Conservation (phyloP, 768 basidiomycete genomes). For the Rhizopogon roseolus region DNA sequence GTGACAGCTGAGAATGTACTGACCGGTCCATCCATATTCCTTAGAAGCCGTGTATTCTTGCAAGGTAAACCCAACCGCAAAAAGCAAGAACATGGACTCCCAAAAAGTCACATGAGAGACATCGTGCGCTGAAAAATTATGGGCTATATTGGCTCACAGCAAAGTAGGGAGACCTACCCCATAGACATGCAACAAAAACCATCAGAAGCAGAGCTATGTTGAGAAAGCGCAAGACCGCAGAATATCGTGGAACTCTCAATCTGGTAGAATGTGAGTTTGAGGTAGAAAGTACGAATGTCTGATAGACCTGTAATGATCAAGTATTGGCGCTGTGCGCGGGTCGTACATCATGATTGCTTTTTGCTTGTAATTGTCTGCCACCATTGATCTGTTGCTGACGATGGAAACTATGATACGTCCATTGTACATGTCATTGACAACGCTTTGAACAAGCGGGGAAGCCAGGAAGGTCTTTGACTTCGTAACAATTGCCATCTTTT, state of each 20-base stretch:
- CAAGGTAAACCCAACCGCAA: constrained; percentile 72
- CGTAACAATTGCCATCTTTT: constrained; percentile 84
- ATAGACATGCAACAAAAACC: constrained; percentile 70
- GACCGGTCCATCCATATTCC: constrained; percentile 86
- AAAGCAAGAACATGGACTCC: constrained; percentile 72
- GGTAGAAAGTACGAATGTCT: not conserved
- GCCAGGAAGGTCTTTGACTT: constrained; percentile 81
- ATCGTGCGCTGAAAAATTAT: constrained; percentile 47
- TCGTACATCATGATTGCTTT: constrained; percentile 72
- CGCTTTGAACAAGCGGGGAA: constrained; percentile 77
- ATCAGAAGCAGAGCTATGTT: constrained; percentile 67
- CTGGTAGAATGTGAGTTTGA: constrained; percentile 28
- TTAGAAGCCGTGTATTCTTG: constrained; percentile 86
- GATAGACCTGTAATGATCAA: constrained; percentile 76
- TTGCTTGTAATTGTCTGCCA: constrained; percentile 88
- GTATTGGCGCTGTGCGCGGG: constrained; percentile 57
- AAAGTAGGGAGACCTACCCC: constrained; percentile 43
- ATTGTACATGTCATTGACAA: constrained; percentile 82
- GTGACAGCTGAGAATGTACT: constrained; percentile 27
- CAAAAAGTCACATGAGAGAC: constrained; percentile 45
- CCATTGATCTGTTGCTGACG: constrained; percentile 61
- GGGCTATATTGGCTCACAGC: not conserved
- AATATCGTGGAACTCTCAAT: constrained; percentile 79
- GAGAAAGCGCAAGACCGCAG: constrained; percentile 70
- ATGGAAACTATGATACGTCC: constrained; percentile 72